Evolutionary conservation across 1,139 yeast species (phyloP).

Genomic region (Zygosaccharomyces sapae): DNA sequence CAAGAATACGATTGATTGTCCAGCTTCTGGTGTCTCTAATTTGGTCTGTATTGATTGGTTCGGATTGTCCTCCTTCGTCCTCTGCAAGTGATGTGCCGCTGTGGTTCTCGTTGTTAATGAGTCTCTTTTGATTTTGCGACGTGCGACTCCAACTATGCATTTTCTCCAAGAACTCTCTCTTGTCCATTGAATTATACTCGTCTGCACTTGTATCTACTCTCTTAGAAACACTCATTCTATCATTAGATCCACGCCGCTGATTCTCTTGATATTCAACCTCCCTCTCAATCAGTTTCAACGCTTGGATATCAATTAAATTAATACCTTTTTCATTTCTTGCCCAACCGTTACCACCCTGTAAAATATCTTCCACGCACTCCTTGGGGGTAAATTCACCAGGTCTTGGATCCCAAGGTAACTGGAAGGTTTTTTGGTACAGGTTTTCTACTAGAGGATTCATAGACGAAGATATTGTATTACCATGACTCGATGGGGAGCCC

Average conservation of each 20-base stretch:
- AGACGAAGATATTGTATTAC: constrained; percentile 23
- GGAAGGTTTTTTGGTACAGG: constrained; percentile 59
- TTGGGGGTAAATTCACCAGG: constrained; percentile 71
- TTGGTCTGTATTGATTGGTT: constrained; percentile 11
- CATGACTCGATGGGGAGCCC: constrained; percentile 9
- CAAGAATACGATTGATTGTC: constrained; percentile 12
- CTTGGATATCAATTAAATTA: constrained; percentile 43
- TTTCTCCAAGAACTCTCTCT: constrained; percentile 17
- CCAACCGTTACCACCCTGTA: constrained; percentile 74
- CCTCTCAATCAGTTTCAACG: constrained; percentile 27
- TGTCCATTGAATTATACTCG: constrained; percentile 14
- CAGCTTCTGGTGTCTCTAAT: constrained; percentile 18
- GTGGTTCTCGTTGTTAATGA: constrained; percentile 2
- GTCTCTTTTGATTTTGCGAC: constrained; percentile 9
- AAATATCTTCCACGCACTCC: constrained; percentile 70
- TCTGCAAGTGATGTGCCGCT: too few species aligned
- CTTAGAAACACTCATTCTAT: constrained; percentile 5
- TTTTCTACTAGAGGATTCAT: constrained; percentile 48
- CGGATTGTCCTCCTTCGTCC: not conserved
- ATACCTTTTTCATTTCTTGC: constrained; percentile 44
- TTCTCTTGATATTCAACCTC: constrained; percentile 21
- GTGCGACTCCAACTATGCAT: constrained; percentile 15
- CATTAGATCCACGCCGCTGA: not conserved
- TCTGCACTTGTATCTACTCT: constrained; percentile 7
- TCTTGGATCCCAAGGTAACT: constrained; percentile 74